Conservation (phyloP, 371 early-diverging fungal species). For the Rhizopus microsporus region DNA sequence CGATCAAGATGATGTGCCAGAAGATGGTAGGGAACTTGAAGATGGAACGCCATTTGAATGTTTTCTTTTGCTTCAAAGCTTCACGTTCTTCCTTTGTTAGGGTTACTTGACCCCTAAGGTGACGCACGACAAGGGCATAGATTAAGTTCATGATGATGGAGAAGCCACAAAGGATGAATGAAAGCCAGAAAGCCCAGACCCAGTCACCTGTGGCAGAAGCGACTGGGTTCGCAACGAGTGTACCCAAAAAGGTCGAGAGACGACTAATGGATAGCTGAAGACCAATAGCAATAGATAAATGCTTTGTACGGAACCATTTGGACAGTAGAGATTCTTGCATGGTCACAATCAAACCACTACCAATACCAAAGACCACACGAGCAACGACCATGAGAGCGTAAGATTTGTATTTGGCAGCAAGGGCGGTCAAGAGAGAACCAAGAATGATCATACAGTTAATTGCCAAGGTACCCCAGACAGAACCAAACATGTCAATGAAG, state of each 20-base stretch:
- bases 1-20: slow-evolving; percentile 43
- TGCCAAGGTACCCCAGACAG: slow-evolving; percentile 57
- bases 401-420: slow-evolving; percentile 55
- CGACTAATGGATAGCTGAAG: slow-evolving; percentile 67
- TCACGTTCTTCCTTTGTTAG: slow-evolving; percentile 19
- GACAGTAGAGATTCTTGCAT: slow-evolving; percentile 73
- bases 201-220: slow-evolving; percentile 35
- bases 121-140: slow-evolving; percentile 38
- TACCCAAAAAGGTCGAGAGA: slow-evolving; percentile 48
- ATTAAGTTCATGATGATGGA: slow-evolving; percentile 63
- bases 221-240: slow-evolving; percentile 35
- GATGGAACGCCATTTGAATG: slow-evolving; percentile 29
- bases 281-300: slow-evolving; percentile 62
- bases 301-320: slow-evolving; percentile 70
- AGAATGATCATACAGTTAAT: slow-evolving; percentile 59
- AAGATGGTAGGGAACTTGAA: slow-evolving; percentile 41
- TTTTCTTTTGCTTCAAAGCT: slow-evolving; percentile 20
- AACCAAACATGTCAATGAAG: slow-evolving; percentile 70
- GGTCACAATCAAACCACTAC: slow-evolving; percentile 68
- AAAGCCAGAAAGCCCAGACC: slow-evolving; percentile 45
- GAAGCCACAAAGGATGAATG: slow-evolving; percentile 38
- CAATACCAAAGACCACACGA: slow-evolving; percentile 68
- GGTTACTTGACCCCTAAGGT: slow-evolving; percentile 13
- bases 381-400: slow-evolving; percentile 62
- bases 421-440: slow-evolving; percentile 61